Conservation (phyloP, 305 asterid genomes). For the Fraxinus angustifolia region DNA sequence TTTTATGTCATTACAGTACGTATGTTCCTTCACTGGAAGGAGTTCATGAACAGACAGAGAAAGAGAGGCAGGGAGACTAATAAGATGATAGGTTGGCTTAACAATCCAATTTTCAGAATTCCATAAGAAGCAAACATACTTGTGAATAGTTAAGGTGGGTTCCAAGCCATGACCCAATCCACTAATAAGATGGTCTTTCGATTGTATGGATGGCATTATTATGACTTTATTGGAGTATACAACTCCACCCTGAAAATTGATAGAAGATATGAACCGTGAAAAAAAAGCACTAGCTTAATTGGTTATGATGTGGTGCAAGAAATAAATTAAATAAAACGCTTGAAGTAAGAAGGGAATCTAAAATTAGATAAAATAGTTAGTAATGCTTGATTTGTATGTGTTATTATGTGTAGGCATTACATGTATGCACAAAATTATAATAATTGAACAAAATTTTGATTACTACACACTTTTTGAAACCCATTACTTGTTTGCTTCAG, state of each 20-base stretch:
- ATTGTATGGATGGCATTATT: conserved; percentile 49
- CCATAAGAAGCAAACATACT: conserved; percentile 38
- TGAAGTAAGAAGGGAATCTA: neutral
- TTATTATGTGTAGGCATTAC: neutral
- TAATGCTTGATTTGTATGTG: neutral
- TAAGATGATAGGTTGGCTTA: neutral
- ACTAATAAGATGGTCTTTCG: conserved; percentile 45
- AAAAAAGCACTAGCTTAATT: neutral
- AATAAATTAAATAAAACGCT: neutral
- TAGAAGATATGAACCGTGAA: conserved; percentile 14
- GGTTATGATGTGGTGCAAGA: neutral
- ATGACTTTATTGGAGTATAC: conserved; percentile 74
- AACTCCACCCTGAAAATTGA: conserved; percentile 66
- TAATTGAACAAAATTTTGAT: neutral
- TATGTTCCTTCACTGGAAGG: neutral
- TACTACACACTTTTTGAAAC: neutral
- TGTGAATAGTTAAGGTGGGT: conserved; percentile 57
- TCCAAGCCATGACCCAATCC: conserved; percentile 57
- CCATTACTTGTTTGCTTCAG: neutral
- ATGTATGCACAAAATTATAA: neutral
- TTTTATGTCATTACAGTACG: neutral
- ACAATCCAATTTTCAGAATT: conserved; percentile 6
- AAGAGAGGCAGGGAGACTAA: neutral
- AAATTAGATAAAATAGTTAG: neutral
- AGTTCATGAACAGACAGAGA: neutral